Evolutionary conservation across 345 rosid genomes (phyloP), one percentile per base, ranked within the genome.

Genomic region (Lepidium didymum): DNA sequence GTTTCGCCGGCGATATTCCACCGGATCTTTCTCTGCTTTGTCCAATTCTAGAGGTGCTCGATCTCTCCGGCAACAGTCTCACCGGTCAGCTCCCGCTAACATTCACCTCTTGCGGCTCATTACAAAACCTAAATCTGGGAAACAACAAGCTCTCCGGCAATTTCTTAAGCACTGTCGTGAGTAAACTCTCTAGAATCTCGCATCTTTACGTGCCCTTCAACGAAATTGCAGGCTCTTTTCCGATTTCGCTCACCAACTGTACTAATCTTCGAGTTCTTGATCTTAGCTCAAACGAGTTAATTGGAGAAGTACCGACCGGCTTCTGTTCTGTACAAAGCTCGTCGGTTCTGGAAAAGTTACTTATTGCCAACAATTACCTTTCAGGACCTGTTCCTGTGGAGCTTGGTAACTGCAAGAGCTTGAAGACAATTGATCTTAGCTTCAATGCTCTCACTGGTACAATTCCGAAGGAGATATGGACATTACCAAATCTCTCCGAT

Each of bases 391-490:
- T 88, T 38, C 96, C 98, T 4, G 13, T 51, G 4, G 91, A 83
- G 82, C 83, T 92, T 2, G 86, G 87, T 59, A 75, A 69, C 43
- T 92, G 98, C 87, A 88, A 75, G 76, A 86, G 80, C 62, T 75
- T 92, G 60, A 86, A 66, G 74, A 71, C 86, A 10, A 77, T 92
- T 21, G 98, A 92, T 76, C 89, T 92, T 66, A 92, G 98, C 72
- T 92, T 92, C 86, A 92, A 92, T 78, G 83, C 75, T 75, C 72
- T 92, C 37, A 76, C 18, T 0, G 98, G 96, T 21, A 67, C 84
- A 9, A 86, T 92, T 60, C 96, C 98, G 1, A 21, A 21, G 10
- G 82, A 74, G 72, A 69, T 92, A 68, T 92, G 98, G 96, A 66
- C 66, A 18, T 76, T 92, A 63, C 96, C 96, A 6, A 77, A 84